Evolutionary conservation across 208 protist genomes (phyloP).

Genomic region (Spironucleus salmonicida): DNA sequence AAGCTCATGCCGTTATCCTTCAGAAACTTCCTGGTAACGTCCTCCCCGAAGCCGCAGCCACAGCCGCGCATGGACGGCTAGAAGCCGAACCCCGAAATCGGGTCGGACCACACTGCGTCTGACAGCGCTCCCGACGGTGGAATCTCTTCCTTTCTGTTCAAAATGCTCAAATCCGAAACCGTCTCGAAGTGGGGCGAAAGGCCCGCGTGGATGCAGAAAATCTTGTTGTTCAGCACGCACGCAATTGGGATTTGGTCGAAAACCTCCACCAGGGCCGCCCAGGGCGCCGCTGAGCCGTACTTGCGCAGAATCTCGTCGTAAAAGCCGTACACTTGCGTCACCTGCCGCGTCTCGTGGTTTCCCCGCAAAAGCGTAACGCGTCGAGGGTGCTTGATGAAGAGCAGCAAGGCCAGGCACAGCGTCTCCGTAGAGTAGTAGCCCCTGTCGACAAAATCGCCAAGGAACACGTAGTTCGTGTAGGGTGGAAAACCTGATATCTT

Average conservation of each 20-base stretch:
- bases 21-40: slow-evolving; percentile 36
- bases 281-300: slow-evolving; percentile 77
- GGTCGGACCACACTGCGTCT: slow-evolving; percentile 86
- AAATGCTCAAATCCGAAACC: slow-evolving; percentile 70
- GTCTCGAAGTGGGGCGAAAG: slow-evolving; percentile 72
- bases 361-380: slow-evolving; percentile 79
- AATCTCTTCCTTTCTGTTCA: slow-evolving; percentile 59
- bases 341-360: slow-evolving; percentile 89
- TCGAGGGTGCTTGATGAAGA: slow-evolving; percentile 79
- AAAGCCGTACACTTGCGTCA: slow-evolving; percentile 96
- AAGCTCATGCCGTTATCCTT: slow-evolving; percentile 30
- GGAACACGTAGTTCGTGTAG: slow-evolving; percentile 90
- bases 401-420: slow-evolving; percentile 70
- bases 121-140: slow-evolving; percentile 95
- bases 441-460: slow-evolving; percentile 90
- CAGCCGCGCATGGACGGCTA: slow-evolving; percentile 35
- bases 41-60: slow-evolving; percentile 42
- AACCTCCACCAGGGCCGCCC: slow-evolving; percentile 75
- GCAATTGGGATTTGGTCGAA: slow-evolving; percentile 93
- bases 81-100: slow-evolving; percentile 18
- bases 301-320: slow-evolving; percentile 93
- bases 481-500: slow-evolving; percentile 74
- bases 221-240: slow-evolving; percentile 78
- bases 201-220: slow-evolving; percentile 81
- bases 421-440: slow-evolving; percentile 75